Evolutionary conservation across 352 stramenopile genomes (phyloP), one percentile per base, ranked within the genome.

Genomic region (Discostella stelligera): DNA sequence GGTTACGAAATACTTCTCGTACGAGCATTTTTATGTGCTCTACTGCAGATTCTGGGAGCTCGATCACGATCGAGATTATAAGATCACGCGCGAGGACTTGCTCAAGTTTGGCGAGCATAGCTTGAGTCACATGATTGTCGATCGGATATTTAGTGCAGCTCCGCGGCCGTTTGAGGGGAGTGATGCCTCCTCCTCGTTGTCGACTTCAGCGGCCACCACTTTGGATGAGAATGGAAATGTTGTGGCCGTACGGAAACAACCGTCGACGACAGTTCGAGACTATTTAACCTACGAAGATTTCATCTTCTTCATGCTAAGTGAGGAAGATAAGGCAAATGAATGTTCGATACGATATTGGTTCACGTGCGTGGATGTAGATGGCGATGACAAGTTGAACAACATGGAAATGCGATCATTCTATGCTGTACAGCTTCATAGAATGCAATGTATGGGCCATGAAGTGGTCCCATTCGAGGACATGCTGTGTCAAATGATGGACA

Each of bases 21-120:
- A 99, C 85, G 97, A 99, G 89, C 97, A 99, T 84, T 99, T 99
- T 76, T 99, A 99, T 85, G 96, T 99, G 59, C 82, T 99, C 39
- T 99, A 99, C 85, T 99, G 97, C 88, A 96, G 98, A 77, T 99
- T 99, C 75, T 99, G 97, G 96, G 97, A 99, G 78, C 92, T 99
- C 21, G 97, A 99, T 89, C 95, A 96, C 54, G 94, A 97, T 84
- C 76, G 93, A 44, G 94, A 97, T 82, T 94, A 94, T 53, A 80
- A 90, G 8, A 91, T 97, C 41, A 94, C 87, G 50, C 32, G 85
- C 30, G 90, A 96, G 59, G 93, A 97, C 77, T 76, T 97, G 30
- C 66, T 95, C 4, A 95, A 95, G 64, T 96, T 96, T 78, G 92
- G 91, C 32, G 92, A 95, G 66, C 93, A 96, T 75, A 89, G 86